Evolutionary conservation across 768 basidiomycete species (phyloP), one percentile per base, ranked within the genome.

Genomic region (Calocybe gangraenosa): DNA sequence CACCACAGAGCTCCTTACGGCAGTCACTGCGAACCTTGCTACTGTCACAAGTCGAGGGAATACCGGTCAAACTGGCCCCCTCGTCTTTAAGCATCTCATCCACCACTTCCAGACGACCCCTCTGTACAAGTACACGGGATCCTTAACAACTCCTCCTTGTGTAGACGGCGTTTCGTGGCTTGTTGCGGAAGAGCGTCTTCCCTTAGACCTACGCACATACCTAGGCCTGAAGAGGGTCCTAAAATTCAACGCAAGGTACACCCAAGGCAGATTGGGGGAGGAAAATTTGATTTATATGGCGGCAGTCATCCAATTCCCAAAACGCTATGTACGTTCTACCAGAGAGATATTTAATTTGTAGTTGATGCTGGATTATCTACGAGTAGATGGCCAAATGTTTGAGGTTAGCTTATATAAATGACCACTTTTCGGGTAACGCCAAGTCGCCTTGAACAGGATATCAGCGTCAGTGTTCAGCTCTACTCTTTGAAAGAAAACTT

Each of bases 361-460:
- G 32, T 37, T n/a, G n/a, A 19, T 13, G 36, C 30, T 41, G 9
- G 3, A 15, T 13, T 28, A 13, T 4, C 9, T 35, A 31, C 38
- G 22, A 17, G 2, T 44, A 79, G 78, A 69, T 53, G 78, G 78
- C 6, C 66, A 73, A 45, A 82, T 82, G 78, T 82, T 77, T 38
- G 81, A 84, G 68, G 80, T 74, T 52, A 38, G 59, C 37, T 21
- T 34, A 33, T 37, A 32, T 33, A 7, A 28, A n/a, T 32, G 32
- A 25, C 30, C 6, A 15, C 11, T 35, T 33, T 32, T 42, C 21
- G 48, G 25, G 35, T 11, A 8, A 31, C 37, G 34, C 22, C 7
- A 22, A 20, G 14, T 31, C 30, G 14, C 30, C 8, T 14, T 40
- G 40, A 21, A 11, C 47, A 82, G 78, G 81, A 84, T 58, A 82